These are phyloP conservation scores for Coniosporium apollinis DNA, from an alignment of 495 filamentous ascomycete species.

Conservation along the genomic window DNA sequence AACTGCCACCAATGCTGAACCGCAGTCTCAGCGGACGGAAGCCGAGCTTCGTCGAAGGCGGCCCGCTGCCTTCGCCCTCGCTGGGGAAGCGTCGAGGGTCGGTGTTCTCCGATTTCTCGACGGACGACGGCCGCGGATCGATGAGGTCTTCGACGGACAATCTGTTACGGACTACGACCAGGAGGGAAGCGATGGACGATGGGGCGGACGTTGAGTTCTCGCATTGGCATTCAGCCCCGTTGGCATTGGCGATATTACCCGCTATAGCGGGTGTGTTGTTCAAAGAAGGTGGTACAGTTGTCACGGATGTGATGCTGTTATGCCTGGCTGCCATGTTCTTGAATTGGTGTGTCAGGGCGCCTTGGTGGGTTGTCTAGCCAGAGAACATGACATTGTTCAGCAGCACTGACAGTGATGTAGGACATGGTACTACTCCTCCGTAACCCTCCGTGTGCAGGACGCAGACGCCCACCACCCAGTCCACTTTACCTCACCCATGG, in stretches of 20 bases:
- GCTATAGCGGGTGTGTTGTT: slow-evolving; percentile 74
- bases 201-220: slow-evolving; percentile 31
- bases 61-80: slow-evolving; percentile 1
- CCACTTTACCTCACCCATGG: too few species aligned
- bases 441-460: background rate
- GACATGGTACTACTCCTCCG: too few species aligned
- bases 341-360: slow-evolving; percentile 82
- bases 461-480: too few species aligned
- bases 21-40: background rate
- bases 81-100: slow-evolving; percentile 46
- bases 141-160: slow-evolving; percentile 57
- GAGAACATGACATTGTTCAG: too few species aligned
- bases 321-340: slow-evolving; percentile 67
- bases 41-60: background rate
- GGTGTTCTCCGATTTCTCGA: slow-evolving; percentile 50
- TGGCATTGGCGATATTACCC: slow-evolving; percentile 70
- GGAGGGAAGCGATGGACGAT: background rate
- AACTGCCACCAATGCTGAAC: background rate
- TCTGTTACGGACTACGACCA: slow-evolving; percentile 42
- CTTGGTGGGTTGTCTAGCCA: slow-evolving; percentile 53
- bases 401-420: too few species aligned
- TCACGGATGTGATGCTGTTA: slow-evolving; percentile 73
- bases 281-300: slow-evolving; percentile 60
- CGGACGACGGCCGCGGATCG: slow-evolving; percentile 48
- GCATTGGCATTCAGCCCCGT: slow-evolving; percentile 58